Evolutionary conservation across 352 stramenopile genomes (phyloP).

Genomic region (Phytophthora crassamura): DNA sequence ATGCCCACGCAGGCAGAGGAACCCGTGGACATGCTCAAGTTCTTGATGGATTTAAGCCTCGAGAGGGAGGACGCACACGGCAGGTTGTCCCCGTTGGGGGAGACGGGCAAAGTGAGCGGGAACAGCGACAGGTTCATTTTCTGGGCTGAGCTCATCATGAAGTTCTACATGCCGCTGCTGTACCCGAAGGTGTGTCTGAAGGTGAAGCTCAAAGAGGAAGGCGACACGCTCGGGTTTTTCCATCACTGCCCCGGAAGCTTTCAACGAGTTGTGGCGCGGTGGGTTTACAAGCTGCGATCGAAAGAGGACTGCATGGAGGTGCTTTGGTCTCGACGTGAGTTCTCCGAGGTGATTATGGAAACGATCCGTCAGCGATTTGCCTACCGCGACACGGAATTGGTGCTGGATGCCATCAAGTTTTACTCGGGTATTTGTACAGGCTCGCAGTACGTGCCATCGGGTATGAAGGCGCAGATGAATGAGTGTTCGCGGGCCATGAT

Average conservation of each 20-base stretch:
- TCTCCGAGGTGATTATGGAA: conserved; percentile 88
- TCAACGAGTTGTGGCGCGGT: conserved; percentile 84
- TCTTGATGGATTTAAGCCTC: conserved; percentile 89
- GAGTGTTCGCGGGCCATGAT: conserved; percentile 87
- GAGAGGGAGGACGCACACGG: conserved; percentile 62
- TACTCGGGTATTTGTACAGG: conserved; percentile 85
- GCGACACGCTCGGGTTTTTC: conserved; percentile 83
- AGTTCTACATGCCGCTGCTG: conserved; percentile 90
- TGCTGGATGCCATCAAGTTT: conserved; percentile 89
- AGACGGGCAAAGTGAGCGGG: conserved; percentile 20
- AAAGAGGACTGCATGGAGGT: conserved; percentile 87
- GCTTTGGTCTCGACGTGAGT: conserved; percentile 80
- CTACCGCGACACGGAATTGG: conserved; percentile 84
- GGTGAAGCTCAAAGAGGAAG: conserved; percentile 85
- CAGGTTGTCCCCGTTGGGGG: conserved; percentile 42
- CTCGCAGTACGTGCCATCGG: conserved; percentile 73
- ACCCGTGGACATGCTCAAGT: conserved; percentile 91
- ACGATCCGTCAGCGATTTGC: conserved; percentile 87
- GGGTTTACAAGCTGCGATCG: conserved; percentile 86
- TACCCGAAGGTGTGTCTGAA: conserved; percentile 90
- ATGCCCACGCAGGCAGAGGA: conserved; percentile 85
- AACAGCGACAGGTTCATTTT: conserved; percentile 83
- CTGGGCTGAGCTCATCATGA: conserved; percentile 89
- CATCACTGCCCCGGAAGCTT: conserved; percentile 89
- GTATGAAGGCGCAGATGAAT: conserved; percentile 86